Evolutionary conservation across 106 monocot genomes (phyloP).

Genomic region (Agapanthus africanus): DNA sequence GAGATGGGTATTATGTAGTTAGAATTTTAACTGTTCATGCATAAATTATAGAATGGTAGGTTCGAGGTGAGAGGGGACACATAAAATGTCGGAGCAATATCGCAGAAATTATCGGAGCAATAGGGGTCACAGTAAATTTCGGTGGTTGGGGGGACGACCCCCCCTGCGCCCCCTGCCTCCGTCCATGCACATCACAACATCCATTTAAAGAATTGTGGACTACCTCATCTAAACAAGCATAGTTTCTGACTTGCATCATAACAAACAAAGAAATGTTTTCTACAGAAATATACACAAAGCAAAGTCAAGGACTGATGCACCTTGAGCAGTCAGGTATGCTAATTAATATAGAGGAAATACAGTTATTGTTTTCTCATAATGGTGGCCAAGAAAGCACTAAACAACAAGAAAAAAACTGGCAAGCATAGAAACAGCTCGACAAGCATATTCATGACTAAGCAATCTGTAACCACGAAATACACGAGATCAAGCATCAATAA

Average conservation of each 20-base stretch:
- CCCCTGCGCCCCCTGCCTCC: too few relatives aligned
- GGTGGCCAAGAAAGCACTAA: background rate
- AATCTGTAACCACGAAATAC: background rate
- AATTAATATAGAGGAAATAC: background rate
- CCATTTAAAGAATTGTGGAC: too few relatives aligned
- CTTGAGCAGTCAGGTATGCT: background rate
- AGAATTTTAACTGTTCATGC: too few relatives aligned
- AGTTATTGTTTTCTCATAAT: background rate
- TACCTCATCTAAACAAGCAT: background rate
- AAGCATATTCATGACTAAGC: constrained; percentile 5
- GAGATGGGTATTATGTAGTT: too few relatives aligned
- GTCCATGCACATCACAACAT: too few relatives aligned
- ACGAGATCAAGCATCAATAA: background rate
- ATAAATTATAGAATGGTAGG: too few relatives aligned
- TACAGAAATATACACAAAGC: background rate
- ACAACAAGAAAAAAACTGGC: background rate
- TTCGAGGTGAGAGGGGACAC: too few relatives aligned
- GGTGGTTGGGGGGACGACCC: too few relatives aligned
- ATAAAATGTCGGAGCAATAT: too few relatives aligned
- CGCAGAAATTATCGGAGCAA: too few relatives aligned
- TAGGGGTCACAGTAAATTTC: too few relatives aligned
- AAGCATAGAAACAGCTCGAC: background rate
- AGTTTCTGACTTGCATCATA: background rate
- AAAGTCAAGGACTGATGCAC: background rate
- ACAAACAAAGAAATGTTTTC: background rate